These are phyloP conservation scores for Yarrowia galli DNA, from an alignment of 1,139 yeast species.

Conservation along the genomic window DNA sequence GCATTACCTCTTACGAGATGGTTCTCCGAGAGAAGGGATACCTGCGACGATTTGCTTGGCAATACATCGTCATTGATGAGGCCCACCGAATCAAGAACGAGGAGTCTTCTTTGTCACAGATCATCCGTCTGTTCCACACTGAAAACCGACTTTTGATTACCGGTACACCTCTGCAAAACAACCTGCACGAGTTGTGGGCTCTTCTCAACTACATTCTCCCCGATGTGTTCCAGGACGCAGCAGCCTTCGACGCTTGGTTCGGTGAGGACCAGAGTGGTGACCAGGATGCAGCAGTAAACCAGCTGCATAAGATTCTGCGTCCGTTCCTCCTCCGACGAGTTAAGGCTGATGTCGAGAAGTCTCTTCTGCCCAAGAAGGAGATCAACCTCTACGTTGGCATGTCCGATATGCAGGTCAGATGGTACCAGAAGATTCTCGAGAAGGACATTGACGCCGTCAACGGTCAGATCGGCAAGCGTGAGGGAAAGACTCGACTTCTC, in stretches of 20 bases:
- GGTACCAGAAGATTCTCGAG: conserved; percentile 89
- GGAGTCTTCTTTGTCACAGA: conserved; percentile 87
- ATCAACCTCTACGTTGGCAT: conserved; percentile 88
- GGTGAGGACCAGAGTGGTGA: conserved; percentile 54
- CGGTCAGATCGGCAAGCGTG: conserved; percentile 86
- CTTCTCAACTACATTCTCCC: conserved; percentile 86
- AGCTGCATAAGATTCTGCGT: conserved; percentile 80
- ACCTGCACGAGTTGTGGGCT: conserved; percentile 96
- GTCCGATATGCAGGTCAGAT: conserved; percentile 91
- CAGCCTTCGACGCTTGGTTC: conserved; percentile 92
- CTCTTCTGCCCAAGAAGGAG: conserved; percentile 89
- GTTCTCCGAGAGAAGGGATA: conserved; percentile 85
- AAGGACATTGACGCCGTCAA: conserved; percentile 97
- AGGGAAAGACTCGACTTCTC: conserved; percentile 85
- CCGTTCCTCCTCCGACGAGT: conserved; percentile 91
- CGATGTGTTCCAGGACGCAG: conserved; percentile 91
- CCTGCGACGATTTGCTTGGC: conserved; percentile 87
- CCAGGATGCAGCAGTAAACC: conserved; percentile 82
- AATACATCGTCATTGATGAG: conserved; percentile 92
- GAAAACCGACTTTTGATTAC: conserved; percentile 85
- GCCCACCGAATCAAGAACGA: conserved; percentile 97
- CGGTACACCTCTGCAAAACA: conserved; percentile 95
- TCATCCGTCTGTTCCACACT: conserved; percentile 84
- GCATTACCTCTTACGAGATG: conserved; percentile 91
- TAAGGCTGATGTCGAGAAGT: conserved; percentile 90